Base-by-base conservation (phyloP, 805 yeast genomes). In the Candida silvatica region DNA sequence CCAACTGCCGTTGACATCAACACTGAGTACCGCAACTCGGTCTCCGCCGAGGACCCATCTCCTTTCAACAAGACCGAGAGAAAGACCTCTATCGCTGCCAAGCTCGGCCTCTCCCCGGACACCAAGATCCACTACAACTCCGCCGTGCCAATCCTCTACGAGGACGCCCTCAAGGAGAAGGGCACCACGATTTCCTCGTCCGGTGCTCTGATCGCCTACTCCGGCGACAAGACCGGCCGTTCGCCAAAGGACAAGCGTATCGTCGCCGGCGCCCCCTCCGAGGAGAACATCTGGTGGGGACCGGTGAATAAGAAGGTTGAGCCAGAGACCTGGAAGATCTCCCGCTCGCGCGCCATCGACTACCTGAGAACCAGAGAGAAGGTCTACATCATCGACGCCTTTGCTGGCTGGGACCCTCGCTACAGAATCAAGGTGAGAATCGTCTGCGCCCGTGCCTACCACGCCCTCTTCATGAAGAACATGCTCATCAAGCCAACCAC, bases 341-440 rank as follows among this genome's bases (percentile, higher is more conserved):
- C 94, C 60, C 81, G 94, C 61, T 90, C 90, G 50, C 84, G 98
- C 66, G 97, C 98, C 35, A 74, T 88, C 47, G 98, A 90, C 64
- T 90, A 88, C 69, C 74, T 90, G 61, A 83, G 95, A 72, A 90
- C 97, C 37, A 82, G 95, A 66, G 88, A 82, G 51, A 86, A 87
- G 60, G 77, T 92, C 52, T 90, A 82, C 64, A 88, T 90, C 44
- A 87, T 90, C 46, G 98, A 90, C 58, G 97, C 97, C 9, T 90
- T 62, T 59, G 98, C 97, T 32, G 98, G 98, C 47, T 90, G 98
- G 98, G 98, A 90, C 62, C 96, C 97, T 56, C 79, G 85, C 56
- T 90, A 90, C 77, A 77, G 97, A 67, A 76, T 88, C 61, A 90
- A 90, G 70, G 94, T 88, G 40, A 77, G 97, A 65, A 80, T 88